Conservation (phyloP, 176 grass and related monocot species). For the Miscanthus lutarioriparius region DNA sequence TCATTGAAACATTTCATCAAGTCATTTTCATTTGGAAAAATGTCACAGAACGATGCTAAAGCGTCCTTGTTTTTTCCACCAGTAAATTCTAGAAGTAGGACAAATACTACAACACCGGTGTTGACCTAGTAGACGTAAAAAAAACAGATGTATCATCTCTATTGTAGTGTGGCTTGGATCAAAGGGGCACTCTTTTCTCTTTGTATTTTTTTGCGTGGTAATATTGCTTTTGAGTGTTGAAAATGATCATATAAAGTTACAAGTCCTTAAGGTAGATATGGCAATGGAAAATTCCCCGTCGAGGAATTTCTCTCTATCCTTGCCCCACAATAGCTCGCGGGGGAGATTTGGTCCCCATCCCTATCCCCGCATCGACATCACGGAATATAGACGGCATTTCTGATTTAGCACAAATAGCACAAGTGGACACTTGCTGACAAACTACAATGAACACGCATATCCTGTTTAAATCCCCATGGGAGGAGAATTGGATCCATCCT, state of each 20-base stretch:
- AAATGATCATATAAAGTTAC: neutral
- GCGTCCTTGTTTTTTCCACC: neutral
- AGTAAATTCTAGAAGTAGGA: neutral
- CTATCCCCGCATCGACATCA: too few relatives aligned
- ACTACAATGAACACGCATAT: neutral
- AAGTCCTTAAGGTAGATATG: too few relatives aligned
- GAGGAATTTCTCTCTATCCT: too few relatives aligned
- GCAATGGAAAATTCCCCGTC: too few relatives aligned
- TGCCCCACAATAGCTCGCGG: too few relatives aligned
- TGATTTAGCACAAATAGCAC: neutral
- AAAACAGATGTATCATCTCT: too few relatives aligned
- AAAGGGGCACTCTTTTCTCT: neutral
- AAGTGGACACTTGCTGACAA: neutral
- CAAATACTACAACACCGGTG: neutral
- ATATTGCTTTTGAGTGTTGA: neutral
- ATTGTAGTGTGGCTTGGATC: neutral
- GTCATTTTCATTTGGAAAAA: slow-evolving; percentile 40
- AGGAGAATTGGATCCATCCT: too few relatives aligned
- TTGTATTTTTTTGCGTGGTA: neutral
- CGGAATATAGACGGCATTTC: neutral
- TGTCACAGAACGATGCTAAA: neutral
- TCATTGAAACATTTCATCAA: slow-evolving; percentile 14
- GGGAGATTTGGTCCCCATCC: too few relatives aligned
- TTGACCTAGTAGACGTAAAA: neutral
- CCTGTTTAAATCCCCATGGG: too few relatives aligned